Percentiles rank a stretch among this genome's conserved stretches.
Evolutionary conservation across 805 yeast genomes (phyloP).

Genomic region (Teunomyces pallodes): DNA sequence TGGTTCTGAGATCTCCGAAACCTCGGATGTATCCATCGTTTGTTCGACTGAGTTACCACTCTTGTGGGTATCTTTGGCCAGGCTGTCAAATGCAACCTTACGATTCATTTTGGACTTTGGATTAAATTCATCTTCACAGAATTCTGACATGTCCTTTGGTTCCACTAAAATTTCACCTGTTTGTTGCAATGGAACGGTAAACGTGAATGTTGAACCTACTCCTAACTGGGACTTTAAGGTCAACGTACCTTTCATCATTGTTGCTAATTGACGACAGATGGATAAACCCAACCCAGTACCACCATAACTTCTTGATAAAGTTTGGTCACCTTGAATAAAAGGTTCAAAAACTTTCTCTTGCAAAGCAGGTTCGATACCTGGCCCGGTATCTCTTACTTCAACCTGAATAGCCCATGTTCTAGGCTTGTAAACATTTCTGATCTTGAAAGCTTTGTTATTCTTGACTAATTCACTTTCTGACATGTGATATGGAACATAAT

Average conservation of each 20-base stretch:
- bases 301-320: constrained; percentile 84
- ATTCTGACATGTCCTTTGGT: constrained; percentile 34
- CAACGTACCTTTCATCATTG: constrained; percentile 86
- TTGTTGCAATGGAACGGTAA: constrained; percentile 74
- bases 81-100: constrained; percentile 41
- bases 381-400: constrained; percentile 86
- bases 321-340: constrained; percentile 95
- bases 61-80: not conserved
- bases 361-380: constrained; percentile 83
- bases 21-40: not conserved
- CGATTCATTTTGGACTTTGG: constrained; percentile 50
- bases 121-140: constrained; percentile 69
- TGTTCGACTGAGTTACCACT: not conserved
- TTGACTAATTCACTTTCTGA: constrained; percentile 30
- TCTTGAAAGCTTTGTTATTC: constrained; percentile 32
- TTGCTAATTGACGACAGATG: constrained; percentile 87
- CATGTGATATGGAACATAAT: constrained; percentile 5
- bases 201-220: constrained; percentile 78
- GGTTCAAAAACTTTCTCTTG: constrained; percentile 92
- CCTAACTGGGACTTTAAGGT: constrained; percentile 72
- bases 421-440: constrained; percentile 36
- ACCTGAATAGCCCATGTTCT: constrained; percentile 61
- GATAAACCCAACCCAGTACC: constrained; percentile 93
- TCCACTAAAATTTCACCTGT: constrained; percentile 50
- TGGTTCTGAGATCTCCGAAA: not conserved